These are phyloP conservation scores for Diaporthe vaccinii DNA, from an alignment of 2,329 filamentous ascomycete species.

Conservation along the genomic window DNA sequence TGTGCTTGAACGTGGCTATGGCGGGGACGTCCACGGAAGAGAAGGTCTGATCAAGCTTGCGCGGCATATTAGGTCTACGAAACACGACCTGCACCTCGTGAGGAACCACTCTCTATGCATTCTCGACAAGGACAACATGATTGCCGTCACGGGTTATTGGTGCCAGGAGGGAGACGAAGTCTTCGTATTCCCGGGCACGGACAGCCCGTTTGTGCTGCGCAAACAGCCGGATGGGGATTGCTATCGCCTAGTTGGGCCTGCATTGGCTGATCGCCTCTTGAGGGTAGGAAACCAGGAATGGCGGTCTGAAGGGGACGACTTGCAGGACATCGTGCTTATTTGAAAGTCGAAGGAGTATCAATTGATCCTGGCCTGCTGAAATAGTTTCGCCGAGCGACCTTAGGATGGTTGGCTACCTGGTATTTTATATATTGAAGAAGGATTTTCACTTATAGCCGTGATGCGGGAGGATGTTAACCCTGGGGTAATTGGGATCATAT, in stretches of 20 bases:
- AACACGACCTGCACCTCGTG: rapidly evolving
- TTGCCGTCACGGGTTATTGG: neutral
- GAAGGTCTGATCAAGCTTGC: neutral
- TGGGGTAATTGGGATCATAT: neutral
- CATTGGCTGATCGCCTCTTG: neutral
- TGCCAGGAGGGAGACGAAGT: neutral
- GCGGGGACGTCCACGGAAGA: neutral
- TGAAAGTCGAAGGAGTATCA: neutral
- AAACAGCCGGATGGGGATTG: neutral
- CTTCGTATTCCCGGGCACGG: neutral
- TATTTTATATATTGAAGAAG: neutral
- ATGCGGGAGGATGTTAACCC: neutral
- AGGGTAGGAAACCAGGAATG: constrained; percentile 9
- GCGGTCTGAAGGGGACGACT: constrained; percentile 10
- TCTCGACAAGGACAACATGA: constrained; percentile 4
- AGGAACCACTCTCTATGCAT: neutral
- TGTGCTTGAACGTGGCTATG: neutral
- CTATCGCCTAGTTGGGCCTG: constrained; percentile 18
- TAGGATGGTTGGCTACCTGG: neutral
- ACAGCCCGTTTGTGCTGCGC: constrained; percentile 9
- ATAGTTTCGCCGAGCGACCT: neutral
- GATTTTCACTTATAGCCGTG: constrained; percentile 12
- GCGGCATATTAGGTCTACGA: neutral
- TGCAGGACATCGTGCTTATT: constrained; percentile 13
- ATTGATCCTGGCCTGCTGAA: neutral